Evolutionary conservation across 1,284 basidiomycete species (phyloP), one percentile per base, ranked within the genome.

Genomic region (Ceratobasidium sp.): DNA sequence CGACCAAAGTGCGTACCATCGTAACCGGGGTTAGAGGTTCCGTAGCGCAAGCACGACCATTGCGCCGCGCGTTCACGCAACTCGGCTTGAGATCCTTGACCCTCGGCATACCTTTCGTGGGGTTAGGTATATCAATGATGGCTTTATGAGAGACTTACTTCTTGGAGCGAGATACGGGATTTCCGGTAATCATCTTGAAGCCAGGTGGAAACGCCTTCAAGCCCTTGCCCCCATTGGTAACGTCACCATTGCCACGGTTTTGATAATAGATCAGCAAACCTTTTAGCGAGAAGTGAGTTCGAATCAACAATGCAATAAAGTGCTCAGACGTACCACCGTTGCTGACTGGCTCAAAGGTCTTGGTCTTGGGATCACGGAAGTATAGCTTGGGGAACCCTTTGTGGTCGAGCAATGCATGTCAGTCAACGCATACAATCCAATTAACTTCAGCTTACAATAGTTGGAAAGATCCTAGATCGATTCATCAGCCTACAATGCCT

Each of bases 181-280:
- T 83, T 23, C 88, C 88, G 50, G 83, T 85, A 44, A 88, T 80
- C 86, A 89, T 87, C 77, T 84, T 84, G 80, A 89, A 84, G 20
- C 87, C 87, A 2, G 38, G 42, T 6, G 64, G 62, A 62, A 76
- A 65, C 85, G 86, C 70, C 86, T 84, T 13, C 82, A 77, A 7
- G 86, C 86, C 77, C n/a, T n/a, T 20, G 23, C 70, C 77, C 28
- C 70, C 68, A 38, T 71, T 62, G 17, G 26, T 23, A 33, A 33
- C 40, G 20, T 70, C 66, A 26, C 23, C 66, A 3, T 67, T 38
- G 10, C 70, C 70, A 26, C 64, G 62, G 33, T 79, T 67, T 17
- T 78, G 77, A 56, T 79, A 79, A 23, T 79, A 79, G 10, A 78
- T 70, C 3, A 71, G n/a, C n/a, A n/a, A n/a, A n/a, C n/a, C n/a